Conservation (phyloP, 2,329 filamentous ascomycete species). For the Pseudocercospora pini-densiflorae region DNA sequence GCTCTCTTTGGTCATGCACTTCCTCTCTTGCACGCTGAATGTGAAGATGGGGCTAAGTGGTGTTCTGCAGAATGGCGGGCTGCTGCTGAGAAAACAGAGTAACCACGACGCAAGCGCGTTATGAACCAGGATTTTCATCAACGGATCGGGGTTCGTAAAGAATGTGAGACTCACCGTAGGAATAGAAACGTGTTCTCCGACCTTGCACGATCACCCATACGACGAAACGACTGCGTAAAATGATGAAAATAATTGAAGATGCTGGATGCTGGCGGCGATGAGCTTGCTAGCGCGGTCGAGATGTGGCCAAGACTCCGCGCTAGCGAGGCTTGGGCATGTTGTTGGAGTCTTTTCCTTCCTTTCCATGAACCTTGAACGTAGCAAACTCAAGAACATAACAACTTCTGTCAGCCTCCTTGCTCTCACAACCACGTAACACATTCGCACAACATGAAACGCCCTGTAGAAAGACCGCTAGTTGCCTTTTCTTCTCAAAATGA, state of each 20-base stretch:
- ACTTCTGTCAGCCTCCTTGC: not conserved
- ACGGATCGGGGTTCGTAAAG: not conserved
- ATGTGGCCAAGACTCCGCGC: too few species aligned
- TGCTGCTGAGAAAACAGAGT: constrained; percentile 8
- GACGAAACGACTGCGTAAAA: not conserved
- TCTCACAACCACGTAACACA: not conserved
- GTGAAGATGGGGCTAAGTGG: constrained; percentile 1
- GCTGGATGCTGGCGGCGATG: not conserved
- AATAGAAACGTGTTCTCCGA: not conserved
- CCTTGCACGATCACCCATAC: not conserved
- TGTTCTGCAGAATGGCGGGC: constrained; percentile 2
- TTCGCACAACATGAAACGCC: not conserved
- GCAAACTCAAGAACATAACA: not conserved
- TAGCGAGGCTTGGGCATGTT: too few species aligned
- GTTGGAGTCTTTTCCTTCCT: too few species aligned
- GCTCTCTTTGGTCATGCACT: constrained; percentile 10
- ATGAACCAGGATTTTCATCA: constrained; percentile 2
- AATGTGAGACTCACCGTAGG: not conserved
- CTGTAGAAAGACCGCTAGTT: not conserved
- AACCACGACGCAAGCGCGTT: constrained; percentile 2
- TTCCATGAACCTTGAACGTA: too few species aligned
- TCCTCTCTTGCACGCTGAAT: not conserved
- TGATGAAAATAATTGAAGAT: not conserved
- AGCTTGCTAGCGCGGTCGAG: not conserved
- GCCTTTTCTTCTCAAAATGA: not conserved